Percentiles rank a stretch among this genome's conserved stretches.
These are phyloP conservation scores for Colletotrichum limetticola DNA, from an alignment of 2,329 filamentous ascomycete species.

Conservation along the genomic window DNA sequence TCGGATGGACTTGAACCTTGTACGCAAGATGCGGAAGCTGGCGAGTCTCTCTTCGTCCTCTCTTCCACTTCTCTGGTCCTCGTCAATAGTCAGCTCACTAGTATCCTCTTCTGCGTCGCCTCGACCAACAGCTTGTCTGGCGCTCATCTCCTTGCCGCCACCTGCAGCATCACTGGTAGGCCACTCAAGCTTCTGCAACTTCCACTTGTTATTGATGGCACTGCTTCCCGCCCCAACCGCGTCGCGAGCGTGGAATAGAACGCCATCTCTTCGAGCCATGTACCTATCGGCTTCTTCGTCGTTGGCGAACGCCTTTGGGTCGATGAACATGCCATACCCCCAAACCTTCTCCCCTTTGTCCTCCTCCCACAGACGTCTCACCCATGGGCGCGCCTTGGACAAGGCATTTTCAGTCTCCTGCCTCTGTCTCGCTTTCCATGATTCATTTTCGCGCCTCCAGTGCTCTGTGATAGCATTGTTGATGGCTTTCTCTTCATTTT, in stretches of 20 bases:
- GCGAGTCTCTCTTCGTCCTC: neutral
- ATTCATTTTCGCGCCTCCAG: neutral
- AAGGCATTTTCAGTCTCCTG: neutral
- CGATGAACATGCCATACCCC: conserved; percentile 3
- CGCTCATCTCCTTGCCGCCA: neutral
- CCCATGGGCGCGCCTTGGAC: neutral
- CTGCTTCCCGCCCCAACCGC: neutral
- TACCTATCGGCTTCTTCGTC: neutral
- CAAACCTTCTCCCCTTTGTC: conserved; percentile 1
- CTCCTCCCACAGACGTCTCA: conserved; percentile 4
- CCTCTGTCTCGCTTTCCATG: neutral
- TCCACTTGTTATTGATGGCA: neutral
- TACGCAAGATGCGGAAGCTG: neutral
- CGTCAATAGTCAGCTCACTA: neutral
- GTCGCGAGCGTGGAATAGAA: neutral
- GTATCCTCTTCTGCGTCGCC: neutral
- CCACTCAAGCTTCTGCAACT: neutral
- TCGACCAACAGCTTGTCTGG: neutral
- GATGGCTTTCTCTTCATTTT: conserved; percentile 6
- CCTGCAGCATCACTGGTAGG: neutral
- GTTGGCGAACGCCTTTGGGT: neutral
- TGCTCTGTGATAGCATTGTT: neutral
- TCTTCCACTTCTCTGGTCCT: neutral
- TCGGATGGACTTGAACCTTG: neutral
- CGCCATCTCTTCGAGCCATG: neutral